A percentile compares a stretch with the other conserved stretches of the same genome.
These are phyloP conservation scores for Yamadazyma aaseri DNA, from an alignment of 1,139 yeast species.

Conservation along the genomic window DNA sequence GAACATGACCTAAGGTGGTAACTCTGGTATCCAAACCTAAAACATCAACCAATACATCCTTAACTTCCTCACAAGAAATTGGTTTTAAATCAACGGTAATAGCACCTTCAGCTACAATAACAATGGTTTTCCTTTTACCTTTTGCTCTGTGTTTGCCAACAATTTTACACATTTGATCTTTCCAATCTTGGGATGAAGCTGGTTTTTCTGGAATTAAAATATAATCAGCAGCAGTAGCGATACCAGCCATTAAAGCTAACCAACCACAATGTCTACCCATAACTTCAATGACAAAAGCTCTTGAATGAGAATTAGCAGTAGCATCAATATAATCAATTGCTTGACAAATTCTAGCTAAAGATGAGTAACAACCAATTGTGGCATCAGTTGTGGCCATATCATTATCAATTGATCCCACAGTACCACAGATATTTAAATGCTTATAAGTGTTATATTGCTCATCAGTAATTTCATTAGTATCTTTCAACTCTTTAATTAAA, in stretches of 20 bases:
- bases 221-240: constrained; percentile 93
- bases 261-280: constrained; percentile 99
- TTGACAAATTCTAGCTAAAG: constrained; percentile 89
- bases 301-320: constrained; percentile 93
- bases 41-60: constrained; percentile 66
- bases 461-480: constrained; percentile 50
- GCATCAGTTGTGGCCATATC: constrained; percentile 97
- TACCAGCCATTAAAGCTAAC: constrained; percentile 95
- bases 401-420: constrained; percentile 95
- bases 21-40: constrained; percentile 91
- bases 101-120: constrained; percentile 97
- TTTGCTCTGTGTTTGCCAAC: constrained; percentile 73
- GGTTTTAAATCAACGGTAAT: constrained; percentile 79
- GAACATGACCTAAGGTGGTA: constrained; percentile 95
- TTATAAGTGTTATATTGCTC: constrained; percentile 60
- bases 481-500: constrained; percentile 66
- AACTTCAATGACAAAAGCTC: constrained; percentile 97
- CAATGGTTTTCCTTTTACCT: constrained; percentile 93
- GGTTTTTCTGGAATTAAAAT: constrained; percentile 92
- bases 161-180: constrained; percentile 68
- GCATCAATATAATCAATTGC: constrained; percentile 95
- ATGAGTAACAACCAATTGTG: constrained; percentile 94
- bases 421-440: constrained; percentile 85
- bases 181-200: constrained; percentile 63
- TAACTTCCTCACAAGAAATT: constrained; percentile 76